Conservation (phyloP, 1,139 yeast genomes). For the Suhomyces bribrorum region DNA sequence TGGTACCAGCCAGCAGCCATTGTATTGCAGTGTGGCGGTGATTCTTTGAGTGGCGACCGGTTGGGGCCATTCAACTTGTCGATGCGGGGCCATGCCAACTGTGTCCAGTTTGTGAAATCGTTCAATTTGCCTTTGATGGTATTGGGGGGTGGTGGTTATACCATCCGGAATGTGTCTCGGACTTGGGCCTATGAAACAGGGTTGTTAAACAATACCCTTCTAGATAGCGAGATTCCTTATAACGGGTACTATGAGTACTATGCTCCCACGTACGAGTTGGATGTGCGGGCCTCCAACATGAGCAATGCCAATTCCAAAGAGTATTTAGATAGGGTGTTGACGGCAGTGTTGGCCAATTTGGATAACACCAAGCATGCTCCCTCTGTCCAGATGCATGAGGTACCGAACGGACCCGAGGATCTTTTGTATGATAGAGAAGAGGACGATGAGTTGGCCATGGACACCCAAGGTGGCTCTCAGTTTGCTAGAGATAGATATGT, state of each 20-base stretch:
- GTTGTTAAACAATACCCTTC: constrained; percentile 69
- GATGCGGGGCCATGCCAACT: constrained; percentile 93
- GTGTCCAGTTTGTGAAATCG: constrained; percentile 85
- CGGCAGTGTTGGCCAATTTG: constrained; percentile 73
- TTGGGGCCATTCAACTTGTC: constrained; percentile 90
- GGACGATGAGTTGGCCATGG: constrained; percentile 71
- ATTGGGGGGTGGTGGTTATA: constrained; percentile 97
- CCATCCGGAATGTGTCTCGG: constrained; percentile 94
- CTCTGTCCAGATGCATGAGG: constrained; percentile 88
- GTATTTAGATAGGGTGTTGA: constrained; percentile 79
- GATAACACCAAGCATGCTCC: constrained; percentile 94
- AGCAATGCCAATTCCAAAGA: constrained; percentile 94
- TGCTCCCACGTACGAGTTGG: constrained; percentile 92
- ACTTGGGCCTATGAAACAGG: constrained; percentile 97
- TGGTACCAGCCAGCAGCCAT: constrained; percentile 95
- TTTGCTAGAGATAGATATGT: constrained; percentile 73
- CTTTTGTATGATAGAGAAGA: constrained; percentile 71
- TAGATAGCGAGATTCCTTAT: constrained; percentile 86
- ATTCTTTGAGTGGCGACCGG: constrained; percentile 87
- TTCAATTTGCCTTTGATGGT: constrained; percentile 89
- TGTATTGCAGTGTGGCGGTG: constrained; percentile 94
- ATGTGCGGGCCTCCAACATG: constrained; percentile 95
- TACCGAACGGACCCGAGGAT: constrained; percentile 84
- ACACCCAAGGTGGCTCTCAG: constrained; percentile 89
- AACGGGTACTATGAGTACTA: constrained; percentile 95